Evolutionary conservation across 192 early-diverging fungal species (phyloP).

Genomic region (Backusella macrospora): DNA sequence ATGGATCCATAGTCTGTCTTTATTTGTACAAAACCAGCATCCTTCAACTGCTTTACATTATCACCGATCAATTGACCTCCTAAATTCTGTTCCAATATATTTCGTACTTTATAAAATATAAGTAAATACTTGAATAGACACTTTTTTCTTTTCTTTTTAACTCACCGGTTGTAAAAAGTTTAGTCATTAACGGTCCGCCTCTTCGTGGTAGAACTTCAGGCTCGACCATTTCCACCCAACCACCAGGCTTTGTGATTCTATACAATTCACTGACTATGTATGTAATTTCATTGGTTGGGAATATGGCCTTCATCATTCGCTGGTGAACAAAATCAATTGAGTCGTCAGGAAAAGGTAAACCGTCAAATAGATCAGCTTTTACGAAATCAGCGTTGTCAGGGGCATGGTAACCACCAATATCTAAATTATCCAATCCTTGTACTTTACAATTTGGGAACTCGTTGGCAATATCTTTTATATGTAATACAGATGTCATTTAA

Average conservation of each 20-base stretch:
- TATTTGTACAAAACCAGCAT: conserved; percentile 9
- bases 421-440: conserved; percentile 18
- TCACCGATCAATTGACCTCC: background rate
- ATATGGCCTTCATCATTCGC: conserved; percentile 21
- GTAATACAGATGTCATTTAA: too few species aligned
- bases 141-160: background rate
- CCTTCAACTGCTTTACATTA: background rate
- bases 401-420: background rate
- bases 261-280: background rate
- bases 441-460: conserved; percentile 28
- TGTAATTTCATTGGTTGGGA: background rate
- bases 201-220: conserved; percentile 14
- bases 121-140: background rate
- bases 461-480: conserved; percentile 31
- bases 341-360: background rate
- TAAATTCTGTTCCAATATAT: background rate
- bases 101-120: background rate
- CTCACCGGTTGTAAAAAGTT: background rate
- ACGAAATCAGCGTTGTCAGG: conserved; percentile 8
- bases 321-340: conserved; percentile 31
- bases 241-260: conserved; percentile 23
- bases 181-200: conserved; percentile 14
- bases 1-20: conserved; percentile 28
- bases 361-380: background rate
- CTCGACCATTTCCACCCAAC: conserved; percentile 27